Percentiles rank a stretch among this genome's conserved stretches.
These are phyloP conservation scores for Yamagishiella unicocca DNA, from an alignment of 139 green algal species.

Conservation along the genomic window DNA sequence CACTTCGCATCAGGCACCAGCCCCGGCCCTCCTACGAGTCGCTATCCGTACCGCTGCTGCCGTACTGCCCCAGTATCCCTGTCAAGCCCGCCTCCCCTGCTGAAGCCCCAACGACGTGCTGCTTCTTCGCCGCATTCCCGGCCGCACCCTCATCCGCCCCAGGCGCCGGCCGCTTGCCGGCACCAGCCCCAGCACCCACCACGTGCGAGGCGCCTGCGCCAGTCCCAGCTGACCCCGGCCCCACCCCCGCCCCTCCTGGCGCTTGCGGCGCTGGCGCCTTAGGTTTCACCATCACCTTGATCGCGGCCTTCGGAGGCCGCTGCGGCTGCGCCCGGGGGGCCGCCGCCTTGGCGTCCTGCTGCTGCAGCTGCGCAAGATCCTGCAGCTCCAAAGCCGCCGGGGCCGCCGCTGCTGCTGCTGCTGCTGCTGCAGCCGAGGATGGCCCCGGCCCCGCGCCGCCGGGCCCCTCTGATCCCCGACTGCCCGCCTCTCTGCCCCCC, in stretches of 20 bases:
- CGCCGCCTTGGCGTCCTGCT: constrained; percentile 2
- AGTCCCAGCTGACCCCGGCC: not conserved
- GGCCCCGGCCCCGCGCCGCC: not conserved
- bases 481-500: not conserved
- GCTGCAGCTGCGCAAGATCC: constrained; percentile 3
- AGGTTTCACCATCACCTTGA: constrained; percentile 54
- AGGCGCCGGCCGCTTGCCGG: not conserved
- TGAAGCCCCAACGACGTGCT: not conserved
- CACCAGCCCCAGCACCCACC: not conserved
- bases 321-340: not conserved
- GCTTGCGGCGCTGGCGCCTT: not conserved
- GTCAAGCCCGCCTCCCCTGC: not conserved
- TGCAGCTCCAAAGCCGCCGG: not conserved
- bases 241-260: not conserved
- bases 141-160: not conserved
- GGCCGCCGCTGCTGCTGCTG: constrained; percentile 39
- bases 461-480: not conserved
- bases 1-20: no score
- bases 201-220: not conserved
- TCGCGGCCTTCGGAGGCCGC: constrained; percentile 21
- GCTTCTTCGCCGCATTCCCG: not conserved
- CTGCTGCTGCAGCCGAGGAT: not conserved
- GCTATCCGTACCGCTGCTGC: constrained; percentile 36
- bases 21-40: not conserved
- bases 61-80: constrained; percentile 59